Conservation (phyloP, 768 basidiomycete genomes). For the Mycena alexandri region DNA sequence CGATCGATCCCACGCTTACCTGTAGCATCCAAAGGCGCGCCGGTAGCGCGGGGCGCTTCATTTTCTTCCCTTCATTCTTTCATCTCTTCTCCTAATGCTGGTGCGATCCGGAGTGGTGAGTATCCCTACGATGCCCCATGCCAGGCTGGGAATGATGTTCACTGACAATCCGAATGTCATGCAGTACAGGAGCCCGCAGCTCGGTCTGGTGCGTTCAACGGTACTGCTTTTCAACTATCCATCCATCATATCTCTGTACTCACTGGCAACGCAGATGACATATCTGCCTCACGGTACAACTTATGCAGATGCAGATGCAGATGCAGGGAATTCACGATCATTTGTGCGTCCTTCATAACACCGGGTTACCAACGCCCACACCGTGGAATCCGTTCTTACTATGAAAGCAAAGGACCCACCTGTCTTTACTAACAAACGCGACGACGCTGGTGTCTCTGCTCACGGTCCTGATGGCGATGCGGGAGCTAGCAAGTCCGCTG, state of each 20-base stretch:
- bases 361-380: not conserved
- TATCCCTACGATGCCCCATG: not conserved
- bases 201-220: conserved; percentile 16
- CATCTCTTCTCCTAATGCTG: conserved; percentile 19
- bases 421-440: conserved; percentile 31
- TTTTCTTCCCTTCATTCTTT: conserved; percentile 22
- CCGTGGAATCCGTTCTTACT: conserved; percentile 21
- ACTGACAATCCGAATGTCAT: conserved; percentile 23
- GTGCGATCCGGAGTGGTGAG: conserved; percentile 15
- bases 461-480: conserved; percentile 23
- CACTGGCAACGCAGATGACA: conserved; percentile 24
- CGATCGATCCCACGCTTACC: conserved; percentile 4
- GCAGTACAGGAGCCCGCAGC: conserved; percentile 18
- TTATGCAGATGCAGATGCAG: conserved; percentile 27
- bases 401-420: conserved; percentile 36
- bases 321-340: conserved; percentile 22
- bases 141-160: not conserved
- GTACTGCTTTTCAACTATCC: conserved; percentile 6
- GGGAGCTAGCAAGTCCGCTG: conserved; percentile 15
- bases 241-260: conserved; percentile 25
- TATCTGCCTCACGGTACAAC: conserved; percentile 24
- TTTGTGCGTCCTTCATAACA: conserved; percentile 33
- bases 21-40: conserved; percentile 22
- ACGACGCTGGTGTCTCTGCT: conserved; percentile 27
- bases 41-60: conserved; percentile 29